phyloP scores from a whole-genome alignment of 2,329 filamentous ascomycete species.

The Emergomyces orientalis region DNA sequence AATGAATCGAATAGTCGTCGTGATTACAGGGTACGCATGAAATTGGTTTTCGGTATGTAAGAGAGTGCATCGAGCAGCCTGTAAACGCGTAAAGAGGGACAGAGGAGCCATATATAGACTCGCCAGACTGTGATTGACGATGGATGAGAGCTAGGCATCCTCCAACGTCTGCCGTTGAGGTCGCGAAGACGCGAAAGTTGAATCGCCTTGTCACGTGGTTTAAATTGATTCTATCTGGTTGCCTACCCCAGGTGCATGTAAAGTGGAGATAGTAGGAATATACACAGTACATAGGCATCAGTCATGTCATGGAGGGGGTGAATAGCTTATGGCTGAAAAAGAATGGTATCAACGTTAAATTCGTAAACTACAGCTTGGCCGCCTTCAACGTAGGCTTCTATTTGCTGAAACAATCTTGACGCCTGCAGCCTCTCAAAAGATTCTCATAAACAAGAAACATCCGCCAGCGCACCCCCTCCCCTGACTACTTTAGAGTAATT shows the following conservation, averaged over 20 bases:
- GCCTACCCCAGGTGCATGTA: neutral
- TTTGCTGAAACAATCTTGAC: neutral
- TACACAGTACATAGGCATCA: neutral
- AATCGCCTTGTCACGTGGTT: constrained; percentile 34
- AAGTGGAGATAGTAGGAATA: neutral
- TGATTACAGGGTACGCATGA: neutral
- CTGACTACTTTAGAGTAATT: neutral
- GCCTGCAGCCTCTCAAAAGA: constrained; percentile 2
- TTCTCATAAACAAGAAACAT: constrained; percentile 9
- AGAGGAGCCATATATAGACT: neutral
- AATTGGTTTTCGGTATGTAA: neutral
- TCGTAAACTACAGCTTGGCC: neutral
- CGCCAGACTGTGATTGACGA: neutral
- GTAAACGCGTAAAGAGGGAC: neutral
- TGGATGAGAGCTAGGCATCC: neutral
- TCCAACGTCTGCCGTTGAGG: constrained; percentile 7
- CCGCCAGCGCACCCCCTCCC: neutral
- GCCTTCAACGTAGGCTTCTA: neutral
- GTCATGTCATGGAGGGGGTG: neutral
- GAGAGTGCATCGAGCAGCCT: neutral
- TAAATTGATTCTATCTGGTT: neutral
- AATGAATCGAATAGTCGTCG: neutral
- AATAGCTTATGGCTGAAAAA: neutral
- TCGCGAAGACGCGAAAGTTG: constrained; percentile 22
- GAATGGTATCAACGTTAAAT: neutral